A percentile compares a stretch with the other conserved stretches of the same genome.
Evolutionary conservation across 176 grass and related monocot genomes (phyloP).

Genomic region (Dendrocalamus sinicus): DNA sequence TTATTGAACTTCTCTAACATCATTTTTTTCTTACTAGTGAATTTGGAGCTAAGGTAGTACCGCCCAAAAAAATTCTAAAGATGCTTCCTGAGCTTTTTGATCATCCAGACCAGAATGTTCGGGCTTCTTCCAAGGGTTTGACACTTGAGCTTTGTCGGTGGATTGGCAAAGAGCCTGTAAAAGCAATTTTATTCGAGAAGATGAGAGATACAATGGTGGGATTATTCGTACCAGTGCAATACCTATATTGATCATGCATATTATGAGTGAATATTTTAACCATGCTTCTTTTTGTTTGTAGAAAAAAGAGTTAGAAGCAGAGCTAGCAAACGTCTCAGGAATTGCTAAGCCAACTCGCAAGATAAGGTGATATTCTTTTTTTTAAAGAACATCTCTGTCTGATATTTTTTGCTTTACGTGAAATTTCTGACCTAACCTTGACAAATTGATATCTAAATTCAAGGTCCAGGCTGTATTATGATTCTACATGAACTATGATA

Average conservation of each 20-base stretch:
- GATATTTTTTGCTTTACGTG: slow-evolving; percentile 22
- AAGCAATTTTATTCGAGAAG: slow-evolving; percentile 97
- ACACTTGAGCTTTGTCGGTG: slow-evolving; percentile 96
- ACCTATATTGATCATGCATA: neutral
- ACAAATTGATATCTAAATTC: neutral
- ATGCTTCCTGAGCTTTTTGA: slow-evolving; percentile 99
- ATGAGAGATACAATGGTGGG: slow-evolving; percentile 98
- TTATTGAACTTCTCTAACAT: slow-evolving; percentile 3
- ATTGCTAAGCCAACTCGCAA: slow-evolving; percentile 89
- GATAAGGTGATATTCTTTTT: slow-evolving; percentile 74
- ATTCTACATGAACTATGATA: neutral
- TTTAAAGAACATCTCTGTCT: neutral
- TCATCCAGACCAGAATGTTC: slow-evolving; percentile 97
- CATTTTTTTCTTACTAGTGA: slow-evolving; percentile 57
- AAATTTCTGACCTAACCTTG: slow-evolving; percentile 22
- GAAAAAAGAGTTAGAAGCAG: slow-evolving; percentile 99
- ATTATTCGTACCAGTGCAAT: slow-evolving; percentile 16
- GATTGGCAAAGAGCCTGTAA: slow-evolving; percentile 98
- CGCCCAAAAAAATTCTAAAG: slow-evolving; percentile 96
- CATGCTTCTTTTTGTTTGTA: slow-evolving; percentile 52
- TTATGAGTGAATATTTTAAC: slow-evolving; percentile 1
- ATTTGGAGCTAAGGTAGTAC: slow-evolving; percentile 89
- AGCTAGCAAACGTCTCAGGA: slow-evolving; percentile 81
- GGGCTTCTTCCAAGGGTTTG: slow-evolving; percentile 94
- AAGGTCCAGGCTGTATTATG: neutral